Evolutionary conservation across 257 asterid species (phyloP).

Genomic region (Rubia yunnanensis): DNA sequence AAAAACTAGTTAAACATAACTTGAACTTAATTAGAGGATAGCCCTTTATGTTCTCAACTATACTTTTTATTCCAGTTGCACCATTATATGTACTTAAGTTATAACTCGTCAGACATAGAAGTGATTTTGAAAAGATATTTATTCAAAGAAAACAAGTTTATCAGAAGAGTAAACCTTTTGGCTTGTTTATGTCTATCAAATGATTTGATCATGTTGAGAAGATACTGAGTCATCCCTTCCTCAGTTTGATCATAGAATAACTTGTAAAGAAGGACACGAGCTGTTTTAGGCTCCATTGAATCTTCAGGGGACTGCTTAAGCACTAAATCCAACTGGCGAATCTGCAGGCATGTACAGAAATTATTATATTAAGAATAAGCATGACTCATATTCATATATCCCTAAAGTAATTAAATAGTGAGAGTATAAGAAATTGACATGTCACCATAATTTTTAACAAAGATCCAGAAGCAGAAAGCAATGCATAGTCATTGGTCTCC

Average conservation of each 20-base stretch:
- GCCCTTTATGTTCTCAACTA: background rate
- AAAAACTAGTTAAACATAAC: background rate
- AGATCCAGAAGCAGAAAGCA: conserved; percentile 91
- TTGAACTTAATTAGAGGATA: background rate
- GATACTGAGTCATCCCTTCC: conserved; percentile 86
- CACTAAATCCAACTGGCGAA: conserved; percentile 85
- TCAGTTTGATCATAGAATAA: conserved; percentile 97
- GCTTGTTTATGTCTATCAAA: conserved; percentile 81
- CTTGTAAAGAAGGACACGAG: conserved; percentile 90
- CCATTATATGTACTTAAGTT: background rate
- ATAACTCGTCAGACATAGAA: background rate
- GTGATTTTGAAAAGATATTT: background rate
- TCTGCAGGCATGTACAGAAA: conserved; percentile 31
- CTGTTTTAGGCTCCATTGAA: conserved; percentile 81
- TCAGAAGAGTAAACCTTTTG: conserved; percentile 46
- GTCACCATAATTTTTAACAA: conserved; percentile 79
- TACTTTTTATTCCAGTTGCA: background rate
- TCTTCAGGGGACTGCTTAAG: conserved; percentile 70
- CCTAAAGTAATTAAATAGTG: background rate
- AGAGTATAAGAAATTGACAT: conserved; percentile 15
- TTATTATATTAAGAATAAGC: background rate
- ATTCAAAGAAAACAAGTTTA: background rate
- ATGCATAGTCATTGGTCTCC: conserved; percentile 69
- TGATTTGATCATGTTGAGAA: conserved; percentile 76
- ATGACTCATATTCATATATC: background rate